phyloP scores from a whole-genome alignment of 257 asterid species.

The Galeopsis tetrahit region DNA sequence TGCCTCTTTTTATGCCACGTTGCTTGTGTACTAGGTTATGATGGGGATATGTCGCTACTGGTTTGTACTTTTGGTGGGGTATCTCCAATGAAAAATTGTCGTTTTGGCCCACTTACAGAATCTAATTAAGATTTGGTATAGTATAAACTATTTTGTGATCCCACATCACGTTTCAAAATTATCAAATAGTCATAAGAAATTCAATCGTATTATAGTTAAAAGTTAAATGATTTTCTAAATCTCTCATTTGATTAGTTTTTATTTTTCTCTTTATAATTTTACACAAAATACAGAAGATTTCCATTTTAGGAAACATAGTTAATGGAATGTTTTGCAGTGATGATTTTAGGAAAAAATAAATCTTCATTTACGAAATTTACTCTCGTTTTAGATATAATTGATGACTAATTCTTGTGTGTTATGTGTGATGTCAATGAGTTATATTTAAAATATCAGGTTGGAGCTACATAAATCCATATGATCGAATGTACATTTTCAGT shows the following conservation, averaged over 20 bases:
- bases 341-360: not conserved
- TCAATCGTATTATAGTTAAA: too few relatives aligned
- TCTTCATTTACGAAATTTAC: not conserved
- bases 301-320: not conserved
- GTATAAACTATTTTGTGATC: not conserved
- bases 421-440: too few relatives aligned
- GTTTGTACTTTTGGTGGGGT: conserved; percentile 22
- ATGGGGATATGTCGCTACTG: not conserved
- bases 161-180: not conserved
- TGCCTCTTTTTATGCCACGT: conserved; percentile 28
- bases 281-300: not conserved
- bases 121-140: not conserved
- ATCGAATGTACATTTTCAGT: too few relatives aligned
- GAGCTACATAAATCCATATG: too few relatives aligned
- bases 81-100: not conserved
- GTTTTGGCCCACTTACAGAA: not conserved
- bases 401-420: not conserved
- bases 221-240: not conserved
- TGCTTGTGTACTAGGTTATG: conserved; percentile 8
- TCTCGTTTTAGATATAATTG: not conserved
- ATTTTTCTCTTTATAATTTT: too few relatives aligned
- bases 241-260: not conserved
- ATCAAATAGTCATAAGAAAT: not conserved
- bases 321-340: not conserved
- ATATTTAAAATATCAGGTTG: too few relatives aligned